These are phyloP conservation scores for Pelargonium cotyledonis DNA, from an alignment of 441 rosid species.

Conservation along the genomic window DNA sequence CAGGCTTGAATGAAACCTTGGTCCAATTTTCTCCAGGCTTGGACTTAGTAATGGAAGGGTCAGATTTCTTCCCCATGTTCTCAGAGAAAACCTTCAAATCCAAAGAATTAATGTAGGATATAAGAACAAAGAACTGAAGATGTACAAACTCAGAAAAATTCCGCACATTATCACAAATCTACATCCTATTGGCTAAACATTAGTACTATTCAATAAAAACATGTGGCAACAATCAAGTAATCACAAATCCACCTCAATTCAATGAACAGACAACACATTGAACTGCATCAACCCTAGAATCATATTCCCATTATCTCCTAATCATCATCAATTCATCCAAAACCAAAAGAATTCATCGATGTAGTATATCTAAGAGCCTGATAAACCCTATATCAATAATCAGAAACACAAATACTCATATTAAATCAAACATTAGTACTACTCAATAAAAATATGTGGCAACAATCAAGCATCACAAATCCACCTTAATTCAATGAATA, in stretches of 20 bases:
- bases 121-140: not conserved
- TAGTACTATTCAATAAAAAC: not conserved
- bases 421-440: not conserved
- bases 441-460: not conserved
- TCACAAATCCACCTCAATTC: not conserved
- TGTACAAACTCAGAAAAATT: not conserved
- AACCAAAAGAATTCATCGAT: not conserved
- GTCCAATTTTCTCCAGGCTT: constrained; percentile 80
- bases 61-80: constrained; percentile 8
- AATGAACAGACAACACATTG: not conserved
- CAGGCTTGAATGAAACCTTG: constrained; percentile 82
- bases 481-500: not conserved
- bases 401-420: not conserved
- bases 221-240: not conserved
- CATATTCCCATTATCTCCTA: not conserved
- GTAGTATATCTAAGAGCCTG: too few relatives aligned
- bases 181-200: not conserved
- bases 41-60: constrained; percentile 35
- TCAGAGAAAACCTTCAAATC: constrained; percentile 4
- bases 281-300: not conserved
- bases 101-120: not conserved
- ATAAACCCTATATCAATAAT: too few relatives aligned
- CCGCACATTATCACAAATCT: not conserved
- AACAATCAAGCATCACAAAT: not conserved
- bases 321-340: not conserved